Evolutionary conservation across 306 rosid genomes (phyloP), one percentile per base, ranked within the genome.

Genomic region (Casuarina equisetifolia): DNA sequence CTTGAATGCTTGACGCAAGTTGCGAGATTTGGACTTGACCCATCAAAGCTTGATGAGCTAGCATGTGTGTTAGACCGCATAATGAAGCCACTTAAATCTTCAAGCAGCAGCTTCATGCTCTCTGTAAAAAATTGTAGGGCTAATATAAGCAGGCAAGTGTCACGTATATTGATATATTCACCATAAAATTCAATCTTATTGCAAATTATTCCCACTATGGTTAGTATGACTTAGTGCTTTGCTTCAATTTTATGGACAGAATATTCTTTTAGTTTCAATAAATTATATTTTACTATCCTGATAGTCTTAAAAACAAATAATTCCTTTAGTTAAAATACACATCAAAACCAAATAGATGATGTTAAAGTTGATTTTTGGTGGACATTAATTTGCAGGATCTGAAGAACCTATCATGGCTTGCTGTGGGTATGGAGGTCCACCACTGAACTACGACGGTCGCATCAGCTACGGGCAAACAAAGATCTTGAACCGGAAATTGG

Each of bases 351-450:
- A 25, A 25, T 25, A 25, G 17, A 53, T 43, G 71, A 44, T 66
- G 4, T 35, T 15, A 69, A 52, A 0, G 74, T 45, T 71, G 72
- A 38, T 79, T 74, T 44, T 62, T 78, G 40, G 74, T 4, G 69
- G 79, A 55, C 52, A 68, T n/a, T 72, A n/a, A 58, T 62, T 80
- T 86, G 78, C 88, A 91, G 98, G 97, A 66, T 92, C 89, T 87
- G 89, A 83, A 74, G 90, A 94, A 66, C 91, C 96, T 46, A 88
- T 92, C 10, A 90, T 88, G 96, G 93, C 90, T 78, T 94, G 97
- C 79, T 94, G 98, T 78, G 98, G 98, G 35, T 84, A 73, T 77
- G 98, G 98, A 82, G 98, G 98, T 70, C 91, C 96, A 36, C 97
- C 94, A 5, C 68, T 92, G 78, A 94, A 92, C 86, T 90, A 85